Base-by-base conservation (phyloP, 768 basidiomycete species). In the Lactifluus hygrophoroides region DNA sequence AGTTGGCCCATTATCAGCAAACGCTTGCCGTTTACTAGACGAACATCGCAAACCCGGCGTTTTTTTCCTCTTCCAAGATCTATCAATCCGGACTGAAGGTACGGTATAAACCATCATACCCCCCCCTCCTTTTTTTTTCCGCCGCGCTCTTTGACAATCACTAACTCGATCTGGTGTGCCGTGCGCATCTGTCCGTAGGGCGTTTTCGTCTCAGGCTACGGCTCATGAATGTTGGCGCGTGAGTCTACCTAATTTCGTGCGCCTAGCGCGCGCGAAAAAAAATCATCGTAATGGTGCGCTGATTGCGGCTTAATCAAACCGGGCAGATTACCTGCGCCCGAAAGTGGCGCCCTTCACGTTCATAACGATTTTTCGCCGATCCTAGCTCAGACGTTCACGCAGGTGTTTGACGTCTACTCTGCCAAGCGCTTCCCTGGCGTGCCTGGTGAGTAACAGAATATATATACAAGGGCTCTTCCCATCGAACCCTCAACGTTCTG, bases 401-500 rank as follows among this genome's bases (percentile, higher is more conserved):
- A 90, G 27, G 78, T 84, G 27, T 95, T 96, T 67, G 80, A 82
- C 11, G 94, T 97, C 0, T 94, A 77, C 72, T 92, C 91, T 2
- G 94, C 94, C 35, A 97, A 97, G 75, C 83, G 88, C 49, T 97
- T 95, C 75, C 92, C 91, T 49, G 94, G 94, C 50, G 94, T 97
- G 43, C 88, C 91, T 73, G 89, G 90, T 90, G 64, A 50, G 73
- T 69, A 32, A 28, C 28, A 52, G 7, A 5, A 38, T 38, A 38
- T n/a, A 58, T 42, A 35, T 32, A 40, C 35, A 21, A 13, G 11
- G 13, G 4, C 19, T 27, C 21, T 34, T 35, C 21, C 19, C 45
- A 14, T 46, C 17, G 35, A 32, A 27, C 42, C 42, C 19, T 34
- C 32, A 49, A 28, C 3, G 14, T 48, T 58, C 46, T 52, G 48